These are phyloP conservation scores for Suhomyces terraborum DNA, from an alignment of 1,139 yeast genomes.

Conservation along the genomic window DNA sequence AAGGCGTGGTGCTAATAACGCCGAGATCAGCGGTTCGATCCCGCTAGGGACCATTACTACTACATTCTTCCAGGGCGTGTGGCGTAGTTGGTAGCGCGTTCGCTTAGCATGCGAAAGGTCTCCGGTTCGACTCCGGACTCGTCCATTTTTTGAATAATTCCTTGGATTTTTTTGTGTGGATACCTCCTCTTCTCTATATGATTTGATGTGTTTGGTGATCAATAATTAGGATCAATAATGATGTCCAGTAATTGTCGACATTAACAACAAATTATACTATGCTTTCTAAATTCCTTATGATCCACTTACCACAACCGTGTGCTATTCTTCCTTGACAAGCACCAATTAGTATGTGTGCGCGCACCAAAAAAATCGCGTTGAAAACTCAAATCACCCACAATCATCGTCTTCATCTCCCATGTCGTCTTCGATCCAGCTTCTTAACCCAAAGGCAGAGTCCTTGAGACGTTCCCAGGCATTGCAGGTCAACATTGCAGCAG, in stretches of 20 bases:
- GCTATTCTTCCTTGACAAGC: neutral
- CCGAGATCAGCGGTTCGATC: conserved; percentile 35
- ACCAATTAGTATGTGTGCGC: conserved; percentile 4
- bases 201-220: neutral
- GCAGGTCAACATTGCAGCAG: conserved; percentile 93
- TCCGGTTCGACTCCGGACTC: conserved; percentile 90
- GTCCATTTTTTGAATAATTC: conserved; percentile 58
- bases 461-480: conserved; percentile 92
- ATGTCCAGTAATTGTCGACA: neutral
- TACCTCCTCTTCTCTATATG: neutral
- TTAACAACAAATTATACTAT: neutral
- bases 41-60: conserved; percentile 30
- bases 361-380: conserved; percentile 14
- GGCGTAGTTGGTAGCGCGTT: conserved; percentile 94
- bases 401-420: conserved; percentile 51
- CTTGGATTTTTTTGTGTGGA: no score
- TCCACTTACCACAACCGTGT: neutral
- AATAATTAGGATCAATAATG: no score
- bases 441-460: conserved; percentile 97
- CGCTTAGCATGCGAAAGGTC: conserved; percentile 90
- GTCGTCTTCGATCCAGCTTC: conserved; percentile 75
- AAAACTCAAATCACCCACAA: conserved; percentile 9
- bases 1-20: conserved; percentile 35
- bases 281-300: neutral
- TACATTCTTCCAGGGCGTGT: conserved; percentile 75